Evolutionary conservation across 352 stramenopile genomes (phyloP).

Genomic region (Globisporangium heterothallicum): DNA sequence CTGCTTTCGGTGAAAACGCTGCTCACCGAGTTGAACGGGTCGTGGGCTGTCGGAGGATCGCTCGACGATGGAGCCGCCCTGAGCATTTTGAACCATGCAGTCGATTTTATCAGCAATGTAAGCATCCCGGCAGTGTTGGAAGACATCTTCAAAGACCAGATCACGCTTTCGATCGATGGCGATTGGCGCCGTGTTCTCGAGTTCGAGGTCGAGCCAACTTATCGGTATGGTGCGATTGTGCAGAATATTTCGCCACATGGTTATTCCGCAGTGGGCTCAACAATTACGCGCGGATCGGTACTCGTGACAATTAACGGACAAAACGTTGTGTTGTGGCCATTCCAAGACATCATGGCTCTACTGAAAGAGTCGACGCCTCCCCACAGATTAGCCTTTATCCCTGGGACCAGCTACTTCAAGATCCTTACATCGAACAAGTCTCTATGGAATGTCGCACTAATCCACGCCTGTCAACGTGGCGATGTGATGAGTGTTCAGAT

Average conservation of each 20-base stretch:
- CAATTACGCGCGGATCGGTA: constrained; percentile 70
- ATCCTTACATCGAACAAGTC: constrained; percentile 85
- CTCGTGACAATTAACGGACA: constrained; percentile 84
- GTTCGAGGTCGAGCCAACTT: constrained; percentile 79
- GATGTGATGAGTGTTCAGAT: constrained; percentile 85
- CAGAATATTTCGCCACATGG: constrained; percentile 74
- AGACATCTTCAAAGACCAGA: constrained; percentile 89
- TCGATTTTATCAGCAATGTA: constrained; percentile 84
- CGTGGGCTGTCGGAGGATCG: constrained; percentile 50
- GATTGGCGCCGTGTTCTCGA: constrained; percentile 79
- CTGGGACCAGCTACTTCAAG: constrained; percentile 81
- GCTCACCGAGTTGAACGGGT: constrained; percentile 68
- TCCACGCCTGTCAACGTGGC: constrained; percentile 80
- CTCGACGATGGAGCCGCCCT: constrained; percentile 63
- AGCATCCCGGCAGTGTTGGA: constrained; percentile 83
- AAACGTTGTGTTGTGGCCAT: constrained; percentile 85
- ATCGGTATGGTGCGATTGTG: constrained; percentile 77
- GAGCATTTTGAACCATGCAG: constrained; percentile 69
- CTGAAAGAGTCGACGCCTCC: constrained; percentile 63
- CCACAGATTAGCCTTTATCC: constrained; percentile 80
- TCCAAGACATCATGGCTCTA: constrained; percentile 55
- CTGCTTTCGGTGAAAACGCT: constrained; percentile 74
- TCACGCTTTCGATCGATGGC: constrained; percentile 84
- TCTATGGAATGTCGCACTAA: constrained; percentile 85
- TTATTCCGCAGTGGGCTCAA: constrained; percentile 62